phyloP scores from a whole-genome alignment of 306 rosid species.

The Nissolia schottii region DNA sequence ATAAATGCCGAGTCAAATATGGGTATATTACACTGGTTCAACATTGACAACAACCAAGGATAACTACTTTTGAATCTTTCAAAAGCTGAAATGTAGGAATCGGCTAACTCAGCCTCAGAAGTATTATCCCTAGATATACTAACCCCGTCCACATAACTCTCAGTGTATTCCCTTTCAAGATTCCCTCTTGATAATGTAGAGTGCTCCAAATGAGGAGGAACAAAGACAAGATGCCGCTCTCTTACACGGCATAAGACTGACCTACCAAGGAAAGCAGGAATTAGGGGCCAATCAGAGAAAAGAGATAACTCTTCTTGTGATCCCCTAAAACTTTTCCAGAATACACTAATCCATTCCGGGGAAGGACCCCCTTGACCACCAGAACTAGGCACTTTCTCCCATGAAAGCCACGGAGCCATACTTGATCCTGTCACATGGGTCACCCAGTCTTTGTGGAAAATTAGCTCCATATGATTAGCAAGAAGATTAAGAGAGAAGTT shows the following conservation, averaged over 20 bases:
- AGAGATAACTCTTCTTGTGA: conserved; percentile 58
- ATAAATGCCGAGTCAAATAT: conserved; percentile 70
- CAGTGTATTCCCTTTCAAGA: conserved; percentile 43
- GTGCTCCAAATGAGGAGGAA: conserved; percentile 63
- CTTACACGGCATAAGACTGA: conserved; percentile 86
- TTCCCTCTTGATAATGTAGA: conserved; percentile 26
- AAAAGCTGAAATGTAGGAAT: conserved; percentile 58
- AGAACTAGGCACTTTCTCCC: conserved; percentile 70
- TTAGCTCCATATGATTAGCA: conserved; percentile 70
- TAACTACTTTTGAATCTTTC: conserved; percentile 50
- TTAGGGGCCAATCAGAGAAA: conserved; percentile 90
- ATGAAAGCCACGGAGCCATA: conserved; percentile 94
- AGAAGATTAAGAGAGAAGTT: conserved; percentile 67
- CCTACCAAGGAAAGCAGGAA: conserved; percentile 96
- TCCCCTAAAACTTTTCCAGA: conserved; percentile 68
- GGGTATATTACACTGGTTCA: conserved; percentile 91
- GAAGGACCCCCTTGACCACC: conserved; percentile 85
- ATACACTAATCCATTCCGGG: conserved; percentile 82
- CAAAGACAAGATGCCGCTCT: conserved; percentile 72
- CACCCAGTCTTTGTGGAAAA: conserved; percentile 86
- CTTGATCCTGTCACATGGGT: conserved; percentile 72
- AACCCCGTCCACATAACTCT: conserved; percentile 28
- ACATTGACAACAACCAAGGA: conserved; percentile 79
- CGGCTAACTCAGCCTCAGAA: conserved; percentile 46
- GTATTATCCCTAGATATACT: conserved; percentile 23